Percentiles rank a stretch among this genome's conserved stretches.
phyloP scores from a whole-genome alignment of 768 basidiomycete species.

The Auricularia heimuer region DNA sequence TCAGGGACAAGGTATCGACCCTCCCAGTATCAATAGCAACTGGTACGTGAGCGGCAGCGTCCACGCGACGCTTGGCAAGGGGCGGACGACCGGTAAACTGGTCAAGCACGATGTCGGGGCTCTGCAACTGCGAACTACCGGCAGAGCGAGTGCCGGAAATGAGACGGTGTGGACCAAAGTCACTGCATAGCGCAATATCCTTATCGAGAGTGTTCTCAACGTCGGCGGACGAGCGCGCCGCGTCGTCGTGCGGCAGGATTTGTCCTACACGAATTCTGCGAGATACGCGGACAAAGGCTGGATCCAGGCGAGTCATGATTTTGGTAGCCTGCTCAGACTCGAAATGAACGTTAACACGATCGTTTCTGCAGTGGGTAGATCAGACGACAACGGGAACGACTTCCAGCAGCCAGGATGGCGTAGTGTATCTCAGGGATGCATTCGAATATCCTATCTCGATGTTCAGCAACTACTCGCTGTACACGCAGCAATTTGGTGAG shows the following conservation, averaged over 20 bases:
- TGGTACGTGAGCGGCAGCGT: not conserved
- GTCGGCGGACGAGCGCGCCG: not conserved
- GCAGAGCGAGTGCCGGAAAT: not conserved
- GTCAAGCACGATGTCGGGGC: not conserved
- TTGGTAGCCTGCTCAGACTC: not conserved
- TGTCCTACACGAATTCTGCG: not conserved
- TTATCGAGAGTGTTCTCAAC: not conserved
- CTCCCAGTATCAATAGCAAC: not conserved
- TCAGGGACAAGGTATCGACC: not conserved
- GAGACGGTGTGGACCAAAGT: not conserved
- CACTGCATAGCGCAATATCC: not conserved
- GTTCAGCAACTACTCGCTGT: constrained; percentile 1
- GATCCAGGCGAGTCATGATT: not conserved
- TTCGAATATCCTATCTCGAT: not conserved
- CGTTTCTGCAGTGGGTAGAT: not conserved
- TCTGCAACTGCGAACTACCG: not conserved
- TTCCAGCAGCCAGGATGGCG: not conserved
- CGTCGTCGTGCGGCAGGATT: not conserved
- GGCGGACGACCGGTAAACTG: not conserved
- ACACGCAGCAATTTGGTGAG: not conserved
- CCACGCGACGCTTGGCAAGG: not conserved
- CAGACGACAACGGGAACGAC: not conserved
- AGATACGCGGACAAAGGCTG: not conserved
- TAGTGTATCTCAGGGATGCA: not conserved
- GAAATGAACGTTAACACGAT: not conserved